phyloP scores from a whole-genome alignment of 169 alveolate genomes.

The Cystoisospora suis region DNA sequence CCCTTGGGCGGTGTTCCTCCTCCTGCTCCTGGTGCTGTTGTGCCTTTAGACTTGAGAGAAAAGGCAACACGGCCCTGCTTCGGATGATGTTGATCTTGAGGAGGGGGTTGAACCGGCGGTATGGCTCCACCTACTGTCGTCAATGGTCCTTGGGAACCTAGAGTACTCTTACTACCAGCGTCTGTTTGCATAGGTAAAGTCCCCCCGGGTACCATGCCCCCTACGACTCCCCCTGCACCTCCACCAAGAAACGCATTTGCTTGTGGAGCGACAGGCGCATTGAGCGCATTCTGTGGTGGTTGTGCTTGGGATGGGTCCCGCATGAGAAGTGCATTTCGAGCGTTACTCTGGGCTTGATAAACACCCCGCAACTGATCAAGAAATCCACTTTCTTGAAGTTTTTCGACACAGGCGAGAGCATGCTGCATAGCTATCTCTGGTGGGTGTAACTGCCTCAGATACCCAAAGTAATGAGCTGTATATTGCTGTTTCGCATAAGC shows the following conservation, averaged over 20 bases:
- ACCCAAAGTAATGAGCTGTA: slow-evolving; percentile 21
- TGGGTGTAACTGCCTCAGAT: not conserved
- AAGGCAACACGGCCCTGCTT: slow-evolving; percentile 11
- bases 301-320: too few species aligned
- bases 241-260: too few species aligned
- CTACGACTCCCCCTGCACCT: too few species aligned
- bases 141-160: too few species aligned
- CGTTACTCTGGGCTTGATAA: too few species aligned
- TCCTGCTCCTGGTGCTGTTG: slow-evolving; percentile 50
- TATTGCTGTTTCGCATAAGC: slow-evolving; percentile 35
- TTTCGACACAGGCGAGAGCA: slow-evolving; percentile 8
- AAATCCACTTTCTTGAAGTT: slow-evolving; percentile 31
- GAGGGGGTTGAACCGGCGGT: not conserved
- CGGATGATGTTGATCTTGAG: not conserved
- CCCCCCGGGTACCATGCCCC: too few species aligned
- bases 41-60: not conserved
- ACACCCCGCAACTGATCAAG: not conserved
- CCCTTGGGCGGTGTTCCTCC: slow-evolving; percentile 47
- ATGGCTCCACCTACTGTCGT: not conserved
- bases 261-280: too few species aligned
- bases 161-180: too few species aligned
- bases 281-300: too few species aligned
- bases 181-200: too few species aligned
- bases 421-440: not conserved
- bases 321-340: too few species aligned